Base-by-base conservation (phyloP, 352 stramenopile species). In the Pythium apleroticum region DNA sequence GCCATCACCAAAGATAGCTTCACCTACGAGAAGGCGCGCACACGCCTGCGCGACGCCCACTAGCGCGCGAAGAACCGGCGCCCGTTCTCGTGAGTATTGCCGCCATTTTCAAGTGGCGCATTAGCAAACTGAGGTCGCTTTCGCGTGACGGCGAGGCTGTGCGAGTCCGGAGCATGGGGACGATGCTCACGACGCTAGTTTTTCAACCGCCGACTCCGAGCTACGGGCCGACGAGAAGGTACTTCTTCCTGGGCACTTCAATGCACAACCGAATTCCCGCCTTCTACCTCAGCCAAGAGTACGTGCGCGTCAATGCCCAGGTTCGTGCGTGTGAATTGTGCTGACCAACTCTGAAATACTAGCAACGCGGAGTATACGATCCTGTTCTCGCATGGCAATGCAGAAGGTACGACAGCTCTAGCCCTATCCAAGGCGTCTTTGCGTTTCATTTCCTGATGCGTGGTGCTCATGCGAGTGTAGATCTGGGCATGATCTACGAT, bases 401-500 rank as follows among this genome's bases (percentile, higher is more conserved):
- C 96, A 1, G 97, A 99, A 89, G 85, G 85, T 91, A n/a, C 14
- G 35, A 33, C 37, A 45, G 7, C 37, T 45, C n/a, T n/a, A n/a
- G n/a, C n/a, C n/a, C n/a, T n/a, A n/a, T n/a, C n/a, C n/a, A n/a
- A n/a, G n/a, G n/a, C n/a, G n/a, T n/a, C n/a, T n/a, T n/a, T n/a
- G n/a, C n/a, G n/a, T n/a, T n/a, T 20, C 37, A n/a, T 11, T 45
- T n/a, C 7, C 17, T 33, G 30, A 33, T 33, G 30, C 5, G 30
- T 33, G 30, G n/a, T 52, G 33, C 19, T 65, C 1, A 52, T 41
- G 7, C n/a, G 10, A 58, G 9, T 15, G 31, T 20, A 94, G 96
- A 99, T 69, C 68, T 99, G n/a, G 95, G 93, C 6, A 98, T 98
- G 89, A 98, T 98, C 48, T 98, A 98, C 71, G 91, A 98, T 68